These are phyloP conservation scores for Candida tibetensis DNA, from an alignment of 805 yeast genomes.

Conservation along the genomic window DNA sequence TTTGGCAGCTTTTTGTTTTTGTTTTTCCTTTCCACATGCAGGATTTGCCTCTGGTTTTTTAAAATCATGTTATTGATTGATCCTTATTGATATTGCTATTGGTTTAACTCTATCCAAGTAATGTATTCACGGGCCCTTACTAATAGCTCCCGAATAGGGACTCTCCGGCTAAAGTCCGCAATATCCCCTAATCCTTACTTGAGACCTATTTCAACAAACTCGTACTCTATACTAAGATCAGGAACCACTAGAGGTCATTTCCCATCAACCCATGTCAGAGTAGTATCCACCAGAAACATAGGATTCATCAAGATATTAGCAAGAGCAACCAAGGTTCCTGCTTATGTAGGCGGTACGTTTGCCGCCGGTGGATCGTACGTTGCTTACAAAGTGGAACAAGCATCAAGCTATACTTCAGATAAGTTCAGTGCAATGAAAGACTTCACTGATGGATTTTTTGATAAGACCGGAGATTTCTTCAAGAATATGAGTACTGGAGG, in stretches of 20 bases:
- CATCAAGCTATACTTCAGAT: conserved; percentile 67
- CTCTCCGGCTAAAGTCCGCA: neutral
- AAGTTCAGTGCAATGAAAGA: conserved; percentile 62
- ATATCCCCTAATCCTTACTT: neutral
- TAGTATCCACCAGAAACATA: conserved; percentile 22
- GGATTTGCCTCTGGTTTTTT: neutral
- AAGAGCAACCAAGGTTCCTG: conserved; percentile 63
- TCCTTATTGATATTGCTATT: too few species aligned
- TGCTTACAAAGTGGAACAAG: conserved; percentile 89
- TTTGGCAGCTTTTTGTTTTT: neutral
- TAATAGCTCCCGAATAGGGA: neutral
- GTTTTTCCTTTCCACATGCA: neutral
- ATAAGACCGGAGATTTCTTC: conserved; percentile 45
- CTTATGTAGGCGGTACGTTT: conserved; percentile 81
- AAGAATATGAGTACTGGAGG: conserved; percentile 26
- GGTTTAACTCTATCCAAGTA: too few species aligned
- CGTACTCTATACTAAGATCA: neutral
- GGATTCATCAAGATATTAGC: conserved; percentile 49
- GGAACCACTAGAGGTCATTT: neutral
- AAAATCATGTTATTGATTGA: too few species aligned
- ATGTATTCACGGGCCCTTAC: neutral
- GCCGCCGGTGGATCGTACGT: conserved; percentile 95
- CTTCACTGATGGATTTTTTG: conserved; percentile 53
- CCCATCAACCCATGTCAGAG: neutral
- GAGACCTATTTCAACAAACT: neutral